A percentile compares a stretch with the other conserved stretches of the same genome.
Conservation (phyloP, 352 stramenopile genomes). For the Phytophthora litchii region DNA sequence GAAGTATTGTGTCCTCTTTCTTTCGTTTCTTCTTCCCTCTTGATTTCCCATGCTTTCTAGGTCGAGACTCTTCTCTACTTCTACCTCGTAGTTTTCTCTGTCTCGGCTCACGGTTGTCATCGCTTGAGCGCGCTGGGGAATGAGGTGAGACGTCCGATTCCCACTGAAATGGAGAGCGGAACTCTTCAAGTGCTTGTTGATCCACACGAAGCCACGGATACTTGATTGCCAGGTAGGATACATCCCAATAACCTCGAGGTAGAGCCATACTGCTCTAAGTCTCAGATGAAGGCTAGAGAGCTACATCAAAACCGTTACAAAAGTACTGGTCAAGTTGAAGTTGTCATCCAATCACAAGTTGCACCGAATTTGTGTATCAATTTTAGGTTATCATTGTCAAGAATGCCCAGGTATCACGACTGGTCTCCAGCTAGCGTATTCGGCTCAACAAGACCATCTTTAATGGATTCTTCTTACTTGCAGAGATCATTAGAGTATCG, state of each 20-base stretch:
- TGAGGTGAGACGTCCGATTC: slow-evolving; percentile 18
- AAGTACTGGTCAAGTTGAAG: slow-evolving; percentile 20
- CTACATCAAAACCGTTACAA: slow-evolving; percentile 17
- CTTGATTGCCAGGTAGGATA: slow-evolving; percentile 62
- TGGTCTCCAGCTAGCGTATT: slow-evolving; percentile 59
- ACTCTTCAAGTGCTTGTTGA: slow-evolving; percentile 63
- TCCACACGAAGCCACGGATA: slow-evolving; percentile 84
- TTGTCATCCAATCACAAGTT: slow-evolving; percentile 15
- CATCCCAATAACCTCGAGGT: slow-evolving; percentile 47
- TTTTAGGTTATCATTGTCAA: slow-evolving; percentile 8
- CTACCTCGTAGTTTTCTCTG: not conserved
- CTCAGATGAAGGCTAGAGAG: not conserved
- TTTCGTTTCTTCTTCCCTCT: slow-evolving; percentile 3
- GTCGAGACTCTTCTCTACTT: slow-evolving; percentile 3
- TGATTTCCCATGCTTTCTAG: not conserved
- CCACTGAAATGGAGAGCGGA: slow-evolving; percentile 67
- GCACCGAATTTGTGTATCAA: slow-evolving; percentile 17
- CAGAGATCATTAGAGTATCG: not conserved
- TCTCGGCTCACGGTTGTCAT: not conserved
- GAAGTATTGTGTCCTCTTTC: slow-evolving; percentile 11
- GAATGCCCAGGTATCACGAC: slow-evolving; percentile 30
- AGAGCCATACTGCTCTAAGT: slow-evolving; percentile 21
- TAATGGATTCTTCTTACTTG: not conserved
- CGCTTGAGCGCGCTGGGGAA: slow-evolving; percentile 14
- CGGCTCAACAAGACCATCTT: slow-evolving; percentile 16